phyloP scores from a whole-genome alignment of 306 rosid species.

The Alnus glutinosa region DNA sequence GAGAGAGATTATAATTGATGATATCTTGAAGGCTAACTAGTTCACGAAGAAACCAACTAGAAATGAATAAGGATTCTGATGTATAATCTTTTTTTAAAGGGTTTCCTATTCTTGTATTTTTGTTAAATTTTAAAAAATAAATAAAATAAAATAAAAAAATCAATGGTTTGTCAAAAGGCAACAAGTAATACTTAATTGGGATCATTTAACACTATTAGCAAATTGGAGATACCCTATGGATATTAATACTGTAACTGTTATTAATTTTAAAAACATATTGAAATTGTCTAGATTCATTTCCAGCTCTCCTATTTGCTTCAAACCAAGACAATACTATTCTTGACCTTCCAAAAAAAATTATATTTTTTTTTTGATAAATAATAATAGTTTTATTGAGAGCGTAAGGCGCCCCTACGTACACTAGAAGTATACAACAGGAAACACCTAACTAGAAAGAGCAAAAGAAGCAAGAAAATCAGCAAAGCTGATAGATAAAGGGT shows the following conservation, averaged over 20 bases:
- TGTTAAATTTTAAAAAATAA: no score
- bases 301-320: background rate
- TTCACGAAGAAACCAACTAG: background rate
- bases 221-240: background rate
- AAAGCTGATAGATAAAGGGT: no score
- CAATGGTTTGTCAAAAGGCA: background rate
- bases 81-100: background rate
- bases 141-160: no score
- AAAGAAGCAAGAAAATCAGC: no score
- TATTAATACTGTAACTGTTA: background rate
- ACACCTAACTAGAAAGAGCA: no score
- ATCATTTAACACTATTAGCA: background rate
- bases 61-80: background rate
- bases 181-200: background rate
- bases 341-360: no score
- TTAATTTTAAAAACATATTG: background rate
- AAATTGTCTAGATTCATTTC: background rate
- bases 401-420: no score
- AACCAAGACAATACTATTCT: background rate
- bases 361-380: no score
- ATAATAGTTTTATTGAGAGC: no score
- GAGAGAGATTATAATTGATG: background rate
- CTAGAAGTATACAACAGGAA: no score
- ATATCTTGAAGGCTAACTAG: conserved; percentile 2
- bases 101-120: no score